phyloP scores from a whole-genome alignment of 140 eudicot species.

The Stevia rebaudiana region DNA sequence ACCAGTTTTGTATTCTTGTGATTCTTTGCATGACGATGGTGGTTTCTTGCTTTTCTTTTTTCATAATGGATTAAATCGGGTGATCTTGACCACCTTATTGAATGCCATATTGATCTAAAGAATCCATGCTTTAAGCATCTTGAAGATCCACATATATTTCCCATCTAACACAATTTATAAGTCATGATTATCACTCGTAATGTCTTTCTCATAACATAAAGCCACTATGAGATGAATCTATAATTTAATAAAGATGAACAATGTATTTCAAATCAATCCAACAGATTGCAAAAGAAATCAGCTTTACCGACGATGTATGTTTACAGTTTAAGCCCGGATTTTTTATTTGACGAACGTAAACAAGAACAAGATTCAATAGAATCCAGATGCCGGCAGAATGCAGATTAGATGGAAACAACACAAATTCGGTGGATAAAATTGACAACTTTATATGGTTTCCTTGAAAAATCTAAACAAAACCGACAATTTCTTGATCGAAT shows the following conservation, averaged over 20 bases:
- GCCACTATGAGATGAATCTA: neutral
- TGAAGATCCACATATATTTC: conserved; percentile 53
- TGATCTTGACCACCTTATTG: conserved; percentile 36
- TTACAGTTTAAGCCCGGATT: too few relatives aligned
- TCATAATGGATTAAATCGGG: conserved; percentile 27
- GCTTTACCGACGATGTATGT: neutral
- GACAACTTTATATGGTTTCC: neutral
- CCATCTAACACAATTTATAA: conserved; percentile 41
- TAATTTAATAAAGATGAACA: neutral
- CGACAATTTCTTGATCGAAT: neutral
- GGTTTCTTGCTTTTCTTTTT: conserved; percentile 18
- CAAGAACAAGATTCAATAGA: too few relatives aligned
- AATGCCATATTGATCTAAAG: conserved; percentile 23
- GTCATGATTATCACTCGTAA: neutral
- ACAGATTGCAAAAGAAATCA: neutral
- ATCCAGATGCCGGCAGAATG: too few relatives aligned
- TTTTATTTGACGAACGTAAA: too few relatives aligned
- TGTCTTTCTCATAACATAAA: neutral
- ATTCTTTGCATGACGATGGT: conserved; percentile 13
- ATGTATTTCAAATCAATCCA: neutral
- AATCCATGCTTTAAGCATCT: conserved; percentile 42
- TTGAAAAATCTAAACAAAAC: neutral
- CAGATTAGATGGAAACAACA: too few relatives aligned
- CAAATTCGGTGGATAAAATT: neutral
- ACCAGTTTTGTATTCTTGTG: conserved; percentile 23